Percentiles rank a stretch among this genome's conserved stretches.
Evolutionary conservation across 495 filamentous ascomycete species (phyloP).

Genomic region (Penicillium coffeae): DNA sequence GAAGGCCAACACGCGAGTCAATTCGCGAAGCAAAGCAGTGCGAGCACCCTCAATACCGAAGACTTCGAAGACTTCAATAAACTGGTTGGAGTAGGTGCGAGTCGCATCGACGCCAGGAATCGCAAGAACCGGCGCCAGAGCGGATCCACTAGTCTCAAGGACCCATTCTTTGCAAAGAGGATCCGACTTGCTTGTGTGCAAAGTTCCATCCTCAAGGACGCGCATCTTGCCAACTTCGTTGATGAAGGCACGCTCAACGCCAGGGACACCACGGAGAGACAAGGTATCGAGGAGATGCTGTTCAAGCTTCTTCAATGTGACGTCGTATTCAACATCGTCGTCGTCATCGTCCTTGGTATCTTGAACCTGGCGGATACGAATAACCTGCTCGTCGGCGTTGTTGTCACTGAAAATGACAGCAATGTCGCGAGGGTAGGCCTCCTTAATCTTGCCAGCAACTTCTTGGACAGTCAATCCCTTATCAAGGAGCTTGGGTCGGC

Average conservation of each 20-base stretch:
- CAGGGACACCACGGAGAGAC: constrained; percentile 82
- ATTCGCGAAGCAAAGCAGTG: constrained; percentile 76
- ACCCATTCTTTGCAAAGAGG: constrained; percentile 83
- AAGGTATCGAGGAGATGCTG: constrained; percentile 85
- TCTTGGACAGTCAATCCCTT: constrained; percentile 90
- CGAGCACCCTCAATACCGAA: constrained; percentile 96
- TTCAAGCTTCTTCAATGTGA: constrained; percentile 85
- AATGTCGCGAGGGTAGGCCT: constrained; percentile 79
- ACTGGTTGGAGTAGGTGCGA: constrained; percentile 92
- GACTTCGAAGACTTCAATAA: constrained; percentile 86
- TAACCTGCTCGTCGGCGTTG: constrained; percentile 92
- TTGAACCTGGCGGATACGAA: constrained; percentile 82
- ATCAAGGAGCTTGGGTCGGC: constrained; percentile 88
- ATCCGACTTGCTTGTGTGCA: constrained; percentile 66
- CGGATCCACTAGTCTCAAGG: constrained; percentile 86
- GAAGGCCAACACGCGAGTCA: constrained; percentile 88
- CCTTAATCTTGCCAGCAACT: constrained; percentile 84
- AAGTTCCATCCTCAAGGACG: constrained; percentile 59
- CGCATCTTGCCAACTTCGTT: constrained; percentile 69
- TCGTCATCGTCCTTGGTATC: constrained; percentile 70
- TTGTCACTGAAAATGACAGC: constrained; percentile 96
- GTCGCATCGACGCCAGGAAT: constrained; percentile 85
- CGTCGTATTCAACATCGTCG: constrained; percentile 78
- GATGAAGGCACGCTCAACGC: constrained; percentile 88
- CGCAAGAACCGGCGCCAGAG: constrained; percentile 74